Base-by-base conservation (phyloP, 164 flowering plant genomes). In the Akebia trifoliata region DNA sequence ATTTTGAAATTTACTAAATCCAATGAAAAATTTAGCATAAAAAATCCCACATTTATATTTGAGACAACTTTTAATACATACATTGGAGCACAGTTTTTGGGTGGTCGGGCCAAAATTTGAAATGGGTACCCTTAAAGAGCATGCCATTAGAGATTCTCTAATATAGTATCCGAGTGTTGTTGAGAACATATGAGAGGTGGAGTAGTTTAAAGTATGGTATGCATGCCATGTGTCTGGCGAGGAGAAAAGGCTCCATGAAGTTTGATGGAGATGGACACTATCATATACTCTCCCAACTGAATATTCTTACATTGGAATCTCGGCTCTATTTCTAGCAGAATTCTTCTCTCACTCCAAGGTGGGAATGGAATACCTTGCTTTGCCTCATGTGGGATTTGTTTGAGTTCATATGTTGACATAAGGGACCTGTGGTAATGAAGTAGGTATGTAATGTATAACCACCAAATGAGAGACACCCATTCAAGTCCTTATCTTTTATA, bases 351-450 rank as follows among this genome's bases (percentile, higher is more conserved):
- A 50, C 29, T 18, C 38, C 54, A 29, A n/a, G 8, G 38, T 15
- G 20, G 10, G 54, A n/a, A n/a, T n/a, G n/a, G n/a, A n/a, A 30
- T 17, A 17, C 35, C 47, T 55, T 39, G 15, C 35, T 37, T 55
- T 52, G 26, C 25, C 12, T 3, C 31, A 39, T 29, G n/a, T 55
- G 24, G 8, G 28, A 28, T 24, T 10, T 21, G 6, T 39, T 38
- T 54, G 5, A 54, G 31, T 50, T 32, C 22, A 26, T 25, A 24
- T 39, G n/a, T 12, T 21, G 35, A 54, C 58, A 54, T 6, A 35
- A 54, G 58, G 46, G 46, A n/a, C 58, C 45, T 38, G 34, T 54
- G 11, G 54, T 14, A 25, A 50, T 11, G 39, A 20, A 50, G 6
- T 18, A 30, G 38, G 36, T 49, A 17, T 45, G 42, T 17, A 38